Conservation (phyloP, 768 basidiomycete genomes). For the Pleurotus djamor region DNA sequence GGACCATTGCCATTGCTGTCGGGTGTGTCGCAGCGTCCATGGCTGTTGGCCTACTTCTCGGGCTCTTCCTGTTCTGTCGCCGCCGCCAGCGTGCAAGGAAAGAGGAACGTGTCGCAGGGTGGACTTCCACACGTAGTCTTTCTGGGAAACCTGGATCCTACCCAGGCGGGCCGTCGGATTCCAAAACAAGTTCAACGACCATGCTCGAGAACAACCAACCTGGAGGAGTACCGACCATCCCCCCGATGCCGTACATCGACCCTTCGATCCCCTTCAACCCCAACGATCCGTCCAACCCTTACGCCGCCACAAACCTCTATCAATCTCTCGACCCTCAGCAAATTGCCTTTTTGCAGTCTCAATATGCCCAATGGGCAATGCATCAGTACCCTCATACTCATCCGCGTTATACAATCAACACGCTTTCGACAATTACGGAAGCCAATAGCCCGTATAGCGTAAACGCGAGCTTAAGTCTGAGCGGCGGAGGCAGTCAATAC, state of each 20-base stretch:
- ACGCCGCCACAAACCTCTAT: neutral
- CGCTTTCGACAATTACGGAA: slow-evolving; percentile 5
- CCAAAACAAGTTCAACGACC: slow-evolving; percentile 4
- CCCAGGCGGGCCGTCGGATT: neutral
- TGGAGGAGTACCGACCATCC: neutral
- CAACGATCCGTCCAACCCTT: neutral
- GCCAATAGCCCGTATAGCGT: slow-evolving; percentile 1
- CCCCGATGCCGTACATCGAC: neutral
- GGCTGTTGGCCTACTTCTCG: neutral
- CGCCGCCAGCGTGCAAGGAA: neutral
- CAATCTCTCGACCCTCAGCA: neutral
- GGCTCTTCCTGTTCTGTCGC: neutral
- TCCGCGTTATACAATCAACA: slow-evolving; percentile 5
- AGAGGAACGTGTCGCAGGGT: neutral
- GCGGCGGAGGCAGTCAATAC: neutral
- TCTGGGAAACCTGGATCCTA: neutral
- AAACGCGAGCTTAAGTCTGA: neutral
- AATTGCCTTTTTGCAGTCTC: slow-evolving; percentile 4
- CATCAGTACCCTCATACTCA: slow-evolving; percentile 5
- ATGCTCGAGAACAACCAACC: neutral
- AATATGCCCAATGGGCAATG: slow-evolving; percentile 6
- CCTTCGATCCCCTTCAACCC: neutral
- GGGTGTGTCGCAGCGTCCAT: neutral
- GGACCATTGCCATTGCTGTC: neutral
- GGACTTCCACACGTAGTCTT: neutral